Evolutionary conservation across 306 rosid species (phyloP).

Genomic region (Biancaea sappan): DNA sequence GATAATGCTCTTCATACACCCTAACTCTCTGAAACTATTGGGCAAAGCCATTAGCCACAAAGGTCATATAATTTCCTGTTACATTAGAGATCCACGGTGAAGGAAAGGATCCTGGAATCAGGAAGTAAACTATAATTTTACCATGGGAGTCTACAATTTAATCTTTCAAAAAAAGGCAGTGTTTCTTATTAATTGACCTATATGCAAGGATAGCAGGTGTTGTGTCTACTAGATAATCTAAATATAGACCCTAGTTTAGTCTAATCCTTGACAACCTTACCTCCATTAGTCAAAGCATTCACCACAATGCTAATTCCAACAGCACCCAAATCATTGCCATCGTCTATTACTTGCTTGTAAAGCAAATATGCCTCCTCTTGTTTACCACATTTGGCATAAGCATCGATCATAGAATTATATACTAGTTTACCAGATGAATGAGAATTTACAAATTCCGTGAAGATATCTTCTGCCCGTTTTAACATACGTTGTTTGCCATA

Average conservation of each 20-base stretch:
- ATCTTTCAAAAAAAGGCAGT: constrained; percentile 6
- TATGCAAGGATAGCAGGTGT: constrained; percentile 5
- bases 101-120: not conserved
- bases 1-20: not conserved
- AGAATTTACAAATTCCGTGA: constrained; percentile 59
- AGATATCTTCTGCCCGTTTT: constrained; percentile 71
- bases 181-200: constrained; percentile 10
- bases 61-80: not conserved
- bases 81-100: not conserved
- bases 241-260: constrained; percentile 26
- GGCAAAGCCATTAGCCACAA: not conserved
- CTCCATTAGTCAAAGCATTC: constrained; percentile 71
- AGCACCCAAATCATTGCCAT: constrained; percentile 67
- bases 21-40: not conserved
- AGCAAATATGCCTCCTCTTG: constrained; percentile 71
- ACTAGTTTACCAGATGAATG: constrained; percentile 41
- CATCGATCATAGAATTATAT: constrained; percentile 78
- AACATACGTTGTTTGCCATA: constrained; percentile 71
- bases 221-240: constrained; percentile 9
- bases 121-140: not conserved
- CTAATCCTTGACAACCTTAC: constrained; percentile 43
- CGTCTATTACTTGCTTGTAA: constrained; percentile 58
- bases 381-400: constrained; percentile 76
- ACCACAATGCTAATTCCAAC: constrained; percentile 83
- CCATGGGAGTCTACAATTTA: not conserved